Conservation (phyloP, 1,139 yeast species). For the Blastobotrys capitulatus region DNA sequence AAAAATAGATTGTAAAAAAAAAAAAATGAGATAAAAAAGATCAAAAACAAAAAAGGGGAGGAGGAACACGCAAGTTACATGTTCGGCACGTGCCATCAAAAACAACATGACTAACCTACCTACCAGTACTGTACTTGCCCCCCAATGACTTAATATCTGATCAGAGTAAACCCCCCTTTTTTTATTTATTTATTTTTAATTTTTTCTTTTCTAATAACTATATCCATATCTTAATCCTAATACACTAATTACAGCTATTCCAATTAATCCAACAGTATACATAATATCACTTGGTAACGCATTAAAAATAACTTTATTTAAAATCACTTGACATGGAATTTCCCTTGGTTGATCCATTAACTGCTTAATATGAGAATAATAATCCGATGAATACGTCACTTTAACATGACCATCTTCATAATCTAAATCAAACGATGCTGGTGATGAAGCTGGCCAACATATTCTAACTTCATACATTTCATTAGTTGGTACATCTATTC, state of each 20-base stretch:
- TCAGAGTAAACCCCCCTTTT: no score
- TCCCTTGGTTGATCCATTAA: constrained; percentile 19
- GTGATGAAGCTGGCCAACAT: constrained; percentile 36
- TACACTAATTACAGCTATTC: constrained; percentile 13
- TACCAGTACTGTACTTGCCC: no score
- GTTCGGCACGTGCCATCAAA: no score
- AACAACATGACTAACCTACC: no score
- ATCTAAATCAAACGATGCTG: constrained; percentile 26
- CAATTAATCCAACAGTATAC: constrained; percentile 19
- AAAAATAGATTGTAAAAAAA: background rate
- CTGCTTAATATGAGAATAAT: constrained; percentile 16
- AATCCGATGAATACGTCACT: constrained; percentile 18
- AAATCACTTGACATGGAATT: constrained; percentile 23
- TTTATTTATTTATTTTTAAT: no score
- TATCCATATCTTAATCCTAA: background rate
- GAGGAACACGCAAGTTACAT: no score
- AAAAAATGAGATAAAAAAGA: background rate
- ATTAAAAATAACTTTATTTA: constrained; percentile 22
- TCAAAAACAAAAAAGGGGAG: background rate
- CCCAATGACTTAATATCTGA: no score
- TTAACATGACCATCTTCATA: constrained; percentile 19
- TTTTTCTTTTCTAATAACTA: no score
- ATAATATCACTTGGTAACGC: constrained; percentile 24
- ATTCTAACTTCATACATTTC: constrained; percentile 30
- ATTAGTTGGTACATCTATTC: constrained; percentile 8